Conservation (phyloP, 2,329 filamentous ascomycete species). For the Hymenoscyphus linearis region DNA sequence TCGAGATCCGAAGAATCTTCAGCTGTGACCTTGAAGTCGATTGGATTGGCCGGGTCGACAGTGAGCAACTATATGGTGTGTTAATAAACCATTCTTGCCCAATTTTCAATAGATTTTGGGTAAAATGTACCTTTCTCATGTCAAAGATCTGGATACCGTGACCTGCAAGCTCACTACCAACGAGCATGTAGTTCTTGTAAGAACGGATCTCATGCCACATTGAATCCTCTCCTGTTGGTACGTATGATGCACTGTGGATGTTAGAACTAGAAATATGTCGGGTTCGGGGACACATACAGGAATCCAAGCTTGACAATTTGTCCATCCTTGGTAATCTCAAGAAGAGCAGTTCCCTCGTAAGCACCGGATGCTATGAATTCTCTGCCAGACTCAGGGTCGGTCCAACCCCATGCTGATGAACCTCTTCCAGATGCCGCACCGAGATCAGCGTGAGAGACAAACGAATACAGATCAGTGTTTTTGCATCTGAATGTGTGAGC, state of each 20-base stretch:
- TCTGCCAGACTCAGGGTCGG: conserved; percentile 40
- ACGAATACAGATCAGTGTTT: conserved; percentile 51
- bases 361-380: conserved; percentile 44
- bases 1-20: not conserved
- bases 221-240: conserved; percentile 15
- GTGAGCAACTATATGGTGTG: conserved; percentile 38
- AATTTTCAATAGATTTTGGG: not conserved
- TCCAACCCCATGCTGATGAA: conserved; percentile 37
- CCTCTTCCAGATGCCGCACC: conserved; percentile 40
- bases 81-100: conserved; percentile 2
- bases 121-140: conserved; percentile 35
- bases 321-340: conserved; percentile 41
- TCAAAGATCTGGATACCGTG: conserved; percentile 53
- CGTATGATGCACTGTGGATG: conserved; percentile 9
- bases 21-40: conserved; percentile 32
- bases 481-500: conserved; percentile 37
- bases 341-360: conserved; percentile 45
- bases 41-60: conserved; percentile 37
- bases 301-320: conserved; percentile 43
- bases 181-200: conserved; percentile 35
- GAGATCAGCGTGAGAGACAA: conserved; percentile 48
- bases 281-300: conserved; percentile 37
- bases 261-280: not conserved
- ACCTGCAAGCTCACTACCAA: conserved; percentile 37
- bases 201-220: conserved; percentile 36